Base-by-base conservation (phyloP, 2,329 filamentous ascomycete species). In the Hymenoscyphus fructigenus region DNA sequence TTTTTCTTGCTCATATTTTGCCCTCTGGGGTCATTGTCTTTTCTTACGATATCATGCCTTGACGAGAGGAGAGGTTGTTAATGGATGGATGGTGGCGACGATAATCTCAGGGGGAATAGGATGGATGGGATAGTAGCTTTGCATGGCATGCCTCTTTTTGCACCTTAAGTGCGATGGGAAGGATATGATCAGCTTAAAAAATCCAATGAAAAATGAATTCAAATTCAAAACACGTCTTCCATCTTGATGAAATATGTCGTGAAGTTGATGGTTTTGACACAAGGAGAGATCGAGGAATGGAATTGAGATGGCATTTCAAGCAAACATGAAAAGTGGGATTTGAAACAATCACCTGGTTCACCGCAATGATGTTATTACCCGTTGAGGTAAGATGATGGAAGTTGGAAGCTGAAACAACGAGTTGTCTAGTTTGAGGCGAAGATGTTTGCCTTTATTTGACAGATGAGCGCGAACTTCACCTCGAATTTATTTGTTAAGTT, bases 1-100 rank as follows among this genome's bases (percentile, higher is more conserved):
- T 38, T 56, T 58, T 72, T 70, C 67, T 70, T 72, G 69, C 66
- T 65, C 60, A 72, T 71, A 72, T 66, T 72, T 72, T 47, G 56
- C 64, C 66, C 50, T 36, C 3, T 29, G 62, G 66, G 59, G 57
- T 62, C 26, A 65, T 56, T 68, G 26, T 62, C 17, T 61, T 61
- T 55, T 55, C 62, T 60, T 32, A 71, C 67, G 65, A 71, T 60
- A 65, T 68, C 36, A 72, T 66, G 57, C 62, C 47, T 60, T 64
- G 56, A 63, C 44, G 61, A 63, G 41, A 38, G 59, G 55, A 38
- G 55, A 28, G 61, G 56, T 59, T 59, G 56, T 36, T 55, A 59
- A 57, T 59, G 23, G 20, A 53, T 53, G 47, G 20, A 53, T 26
- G 47, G 47, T 23, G 20, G 20, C 29, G 47, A 53, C 23, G 47